Base-by-base conservation (phyloP, 768 basidiomycete genomes). In the Rhizopogon vinicolor region DNA sequence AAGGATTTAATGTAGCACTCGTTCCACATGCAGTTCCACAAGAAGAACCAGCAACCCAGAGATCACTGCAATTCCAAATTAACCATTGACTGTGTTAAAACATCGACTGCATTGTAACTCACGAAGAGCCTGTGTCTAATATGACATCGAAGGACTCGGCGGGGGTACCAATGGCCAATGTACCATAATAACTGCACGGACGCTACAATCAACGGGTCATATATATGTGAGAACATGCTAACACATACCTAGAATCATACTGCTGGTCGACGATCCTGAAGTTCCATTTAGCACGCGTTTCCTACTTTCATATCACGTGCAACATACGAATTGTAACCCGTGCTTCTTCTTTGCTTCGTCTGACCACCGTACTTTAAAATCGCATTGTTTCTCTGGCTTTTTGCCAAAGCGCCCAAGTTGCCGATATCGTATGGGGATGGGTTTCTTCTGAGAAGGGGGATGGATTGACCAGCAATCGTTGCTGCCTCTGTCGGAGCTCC, bases 231-330 rank as follows among this genome's bases (percentile, higher is more conserved):
- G 8, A 56, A 51, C 2, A 44, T 22, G 28, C 7, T 13, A 40
- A 28, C 28, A 62, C 75, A 49, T 62, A 84, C 85, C 79, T 82
- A 12, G 86, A 84, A 68, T 91, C 89, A 13, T 73, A 67, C 40
- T 77, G 76, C 68, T 90, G 86, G 62, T 88, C 83, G 16, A 79
- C 75, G 16, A 89, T 67, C 49, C 87, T 90, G 59, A 19, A 35
- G 35, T 41, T n/a, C 13, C 28, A 5, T 10, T 37, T 13, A 7
- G 41, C 63, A 19, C 39, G 46, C 2, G 41, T 37, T 29, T 18
- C 40, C 14, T 7, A 9, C 16, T 19, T 29, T 41, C 18, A 52
- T 51, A 31, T 28, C 18, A 41, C 19, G n/a, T 37, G 25, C 41
- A 18, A 68, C 79, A 4, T 25, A 84, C 83, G 77, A 60, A 62